These are phyloP conservation scores for Picea glauca DNA, from an alignment of 75 land plant genomes.

Conservation along the genomic window DNA sequence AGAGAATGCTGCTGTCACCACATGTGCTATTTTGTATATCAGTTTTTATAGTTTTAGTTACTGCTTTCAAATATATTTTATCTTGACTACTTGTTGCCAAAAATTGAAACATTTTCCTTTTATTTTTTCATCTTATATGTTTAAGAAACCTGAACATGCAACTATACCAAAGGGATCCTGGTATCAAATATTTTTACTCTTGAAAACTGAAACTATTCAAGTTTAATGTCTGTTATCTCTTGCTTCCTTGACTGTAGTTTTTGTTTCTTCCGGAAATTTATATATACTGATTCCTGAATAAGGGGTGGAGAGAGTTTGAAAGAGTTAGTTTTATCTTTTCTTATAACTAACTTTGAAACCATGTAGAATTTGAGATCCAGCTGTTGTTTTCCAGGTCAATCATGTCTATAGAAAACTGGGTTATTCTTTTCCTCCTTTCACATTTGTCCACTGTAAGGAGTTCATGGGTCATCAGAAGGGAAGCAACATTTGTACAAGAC, in stretches of 20 bases:
- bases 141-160: not conserved
- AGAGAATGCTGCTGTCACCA: not conserved
- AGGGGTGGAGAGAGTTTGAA: too few species aligned
- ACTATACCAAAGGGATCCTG: not conserved
- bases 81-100: not conserved
- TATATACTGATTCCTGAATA: too few species aligned
- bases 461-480: conserved; percentile 9
- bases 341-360: too few species aligned
- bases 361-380: not conserved
- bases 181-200: not conserved
- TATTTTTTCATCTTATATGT: not conserved
- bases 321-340: too few species aligned
- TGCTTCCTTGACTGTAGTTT: too few species aligned
- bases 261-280: too few species aligned
- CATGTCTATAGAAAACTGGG: conserved; percentile 10
- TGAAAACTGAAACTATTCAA: too few species aligned
- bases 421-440: conserved; percentile 17
- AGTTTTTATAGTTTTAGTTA: not conserved
- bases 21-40: not conserved
- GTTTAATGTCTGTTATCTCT: too few species aligned
- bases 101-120: not conserved
- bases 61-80: not conserved
- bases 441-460: conserved; percentile 17
- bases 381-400: conserved; percentile 19
- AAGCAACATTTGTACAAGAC: not conserved